Base-by-base conservation (phyloP, 768 basidiomycete genomes). In the Podaxis carcinomalis region DNA sequence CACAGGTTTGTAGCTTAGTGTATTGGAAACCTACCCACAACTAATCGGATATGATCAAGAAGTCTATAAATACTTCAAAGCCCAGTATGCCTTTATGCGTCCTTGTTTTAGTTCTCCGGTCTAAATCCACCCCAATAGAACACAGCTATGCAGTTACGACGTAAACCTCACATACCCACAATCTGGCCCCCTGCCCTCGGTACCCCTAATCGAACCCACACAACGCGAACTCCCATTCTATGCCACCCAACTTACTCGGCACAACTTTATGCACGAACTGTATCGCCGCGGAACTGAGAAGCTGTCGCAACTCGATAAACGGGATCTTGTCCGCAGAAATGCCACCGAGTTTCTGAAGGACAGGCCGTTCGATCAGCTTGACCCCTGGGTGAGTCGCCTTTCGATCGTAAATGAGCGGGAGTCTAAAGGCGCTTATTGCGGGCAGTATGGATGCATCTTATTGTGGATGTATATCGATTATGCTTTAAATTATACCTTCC, bases 1-100 rank as follows among this genome's bases (percentile, higher is more conserved):
- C 36, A 55, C 25, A 39, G 14, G n/a, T 40, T 63, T 21, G 5
- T 62, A 87, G 87, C 68, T 84, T 44, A 78, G 70, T 58, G 76
- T 87, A 32, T 70, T 90, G 16, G 82, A 88, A 72, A 90, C 90
- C 3, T 88, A 86, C 67, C 90, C 90, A 1, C 89, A 90, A 68
- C 73, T 91, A 28, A 89, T 92, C 55, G 86, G 83, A 36, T 91
- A 91, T 66, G 85, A 91, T 63, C 75, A 77, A 50, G 80, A 81
- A 4, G 85, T 88, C 5, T 85, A 82, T 67, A 77, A 84, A 58
- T 88, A 88, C 68, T 90, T 90, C 72, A 79, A 81, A 63, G 76
- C 83, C 64, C 87, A 89, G 88, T 89, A 64, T 61, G 86, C 76
- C 10, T 11, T 25, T 16, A 23, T 16, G 52, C 35, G 3, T n/a